phyloP scores from a whole-genome alignment of 2,329 filamentous ascomycete species.

The Ilyonectria destructans region DNA sequence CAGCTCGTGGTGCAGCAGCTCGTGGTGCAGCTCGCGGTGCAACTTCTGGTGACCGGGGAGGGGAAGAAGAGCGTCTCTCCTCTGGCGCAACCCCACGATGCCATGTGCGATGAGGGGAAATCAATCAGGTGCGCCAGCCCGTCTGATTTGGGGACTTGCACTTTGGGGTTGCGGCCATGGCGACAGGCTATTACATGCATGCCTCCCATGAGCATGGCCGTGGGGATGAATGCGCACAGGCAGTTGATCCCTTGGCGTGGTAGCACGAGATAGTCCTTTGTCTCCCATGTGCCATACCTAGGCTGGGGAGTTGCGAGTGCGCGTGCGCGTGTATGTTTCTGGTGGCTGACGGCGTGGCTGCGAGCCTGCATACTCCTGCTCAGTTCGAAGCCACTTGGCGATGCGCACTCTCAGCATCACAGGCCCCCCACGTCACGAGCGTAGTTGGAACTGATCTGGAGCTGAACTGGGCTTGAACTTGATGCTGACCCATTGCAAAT shows the following conservation, averaged over 20 bases:
- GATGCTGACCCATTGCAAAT: conserved; percentile 20
- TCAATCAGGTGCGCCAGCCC: conserved; percentile 5
- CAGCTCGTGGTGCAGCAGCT: conserved; percentile 1
- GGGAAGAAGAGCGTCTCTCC: conserved; percentile 1
- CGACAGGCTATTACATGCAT: not conserved
- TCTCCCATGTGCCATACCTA: conserved; percentile 38
- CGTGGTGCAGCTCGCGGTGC: conserved; percentile 19
- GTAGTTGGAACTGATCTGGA: conserved; percentile 1
- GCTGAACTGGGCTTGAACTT: not conserved
- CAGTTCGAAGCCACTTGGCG: not conserved
- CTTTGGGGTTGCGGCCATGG: not conserved
- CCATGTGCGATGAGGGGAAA: conserved; percentile 24
- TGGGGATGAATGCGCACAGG: conserved; percentile 22
- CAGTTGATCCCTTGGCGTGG: conserved; percentile 11
- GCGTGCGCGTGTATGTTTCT: conserved; percentile 19
- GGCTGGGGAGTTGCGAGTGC: conserved; percentile 4
- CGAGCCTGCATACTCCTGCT: conserved; percentile 4
- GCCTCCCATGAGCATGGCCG: not conserved
- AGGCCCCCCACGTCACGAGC: conserved; percentile 25
- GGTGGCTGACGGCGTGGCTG: conserved; percentile 21
- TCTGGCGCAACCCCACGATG: conserved; percentile 30
- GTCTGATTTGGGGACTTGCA: conserved; percentile 5
- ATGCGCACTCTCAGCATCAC: conserved; percentile 20
- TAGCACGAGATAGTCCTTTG: conserved; percentile 21
- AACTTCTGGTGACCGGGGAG: conserved; percentile 31